Percentiles rank a stretch among this genome's conserved stretches.
phyloP scores from a whole-genome alignment of 441 rosid genomes.

The Gossypium gossypioides region DNA sequence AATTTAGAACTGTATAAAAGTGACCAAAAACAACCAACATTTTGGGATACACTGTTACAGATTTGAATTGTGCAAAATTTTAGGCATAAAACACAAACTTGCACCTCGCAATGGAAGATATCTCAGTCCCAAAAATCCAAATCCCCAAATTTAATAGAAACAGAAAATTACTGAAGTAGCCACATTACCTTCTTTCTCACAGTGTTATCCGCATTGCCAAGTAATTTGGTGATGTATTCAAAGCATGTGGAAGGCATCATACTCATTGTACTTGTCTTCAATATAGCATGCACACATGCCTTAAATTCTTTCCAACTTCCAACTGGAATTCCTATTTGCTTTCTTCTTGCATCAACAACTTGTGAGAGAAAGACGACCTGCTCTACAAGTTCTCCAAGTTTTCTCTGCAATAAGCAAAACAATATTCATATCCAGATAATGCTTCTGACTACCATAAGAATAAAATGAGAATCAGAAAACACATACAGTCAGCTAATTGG shows the following conservation, averaged over 20 bases:
- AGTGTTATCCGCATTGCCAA: conserved; percentile 43
- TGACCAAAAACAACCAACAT: background rate
- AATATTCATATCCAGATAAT: background rate
- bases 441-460: background rate
- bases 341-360: conserved; percentile 41
- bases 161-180: background rate
- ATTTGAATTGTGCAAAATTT: background rate
- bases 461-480: background rate
- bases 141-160: background rate
- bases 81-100: background rate
- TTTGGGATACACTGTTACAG: background rate
- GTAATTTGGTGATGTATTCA: conserved; percentile 57
- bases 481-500: background rate
- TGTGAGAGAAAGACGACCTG: conserved; percentile 50
- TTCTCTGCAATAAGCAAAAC: conserved; percentile 38
- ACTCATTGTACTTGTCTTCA: conserved; percentile 44
- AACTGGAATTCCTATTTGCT: conserved; percentile 31
- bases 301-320: conserved; percentile 48
- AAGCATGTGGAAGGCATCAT: conserved; percentile 75
- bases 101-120: background rate
- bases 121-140: background rate
- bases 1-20: background rate
- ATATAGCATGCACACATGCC: conserved; percentile 43
- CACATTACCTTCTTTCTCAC: conserved; percentile 71
- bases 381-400: conserved; percentile 69